These are phyloP conservation scores for Penicillium cosmopolitanum DNA, from an alignment of 495 filamentous ascomycete species.

Conservation along the genomic window DNA sequence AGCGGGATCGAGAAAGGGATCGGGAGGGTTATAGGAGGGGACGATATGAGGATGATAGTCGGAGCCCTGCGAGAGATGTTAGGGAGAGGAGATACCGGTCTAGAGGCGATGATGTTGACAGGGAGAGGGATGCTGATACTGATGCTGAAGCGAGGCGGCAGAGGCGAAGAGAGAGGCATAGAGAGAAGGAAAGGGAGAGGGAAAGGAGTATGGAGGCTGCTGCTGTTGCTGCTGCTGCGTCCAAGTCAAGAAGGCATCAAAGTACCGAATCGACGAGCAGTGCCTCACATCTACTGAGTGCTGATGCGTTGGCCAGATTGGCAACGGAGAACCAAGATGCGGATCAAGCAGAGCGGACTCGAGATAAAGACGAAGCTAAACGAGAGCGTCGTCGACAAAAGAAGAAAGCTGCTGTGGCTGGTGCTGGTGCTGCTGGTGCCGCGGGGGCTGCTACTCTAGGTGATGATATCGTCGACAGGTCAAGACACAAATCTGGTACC, in stretches of 20 bases:
- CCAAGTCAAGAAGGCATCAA: constrained; percentile 36
- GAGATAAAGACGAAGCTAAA: constrained; percentile 37
- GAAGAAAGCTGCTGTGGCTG: constrained; percentile 34
- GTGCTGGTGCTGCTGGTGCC: constrained; percentile 31
- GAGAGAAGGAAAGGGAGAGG: constrained; percentile 25
- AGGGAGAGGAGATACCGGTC: constrained; percentile 26
- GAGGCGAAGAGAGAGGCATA: constrained; percentile 16
- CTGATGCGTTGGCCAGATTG: constrained; percentile 63
- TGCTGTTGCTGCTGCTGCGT: constrained; percentile 14
- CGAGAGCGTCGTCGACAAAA: constrained; percentile 40
- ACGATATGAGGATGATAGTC: constrained; percentile 19
- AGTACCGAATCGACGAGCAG: constrained; percentile 47
- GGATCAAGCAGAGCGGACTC: constrained; percentile 14
- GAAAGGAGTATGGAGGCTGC: constrained; percentile 22
- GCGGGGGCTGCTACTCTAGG: constrained; percentile 25
- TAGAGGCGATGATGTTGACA: background rate
- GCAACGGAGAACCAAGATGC: constrained; percentile 57
- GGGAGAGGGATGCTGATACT: constrained; percentile 17
- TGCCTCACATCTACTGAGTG: constrained; percentile 43
- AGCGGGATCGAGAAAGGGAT: constrained; percentile 32
- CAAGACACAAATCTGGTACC: constrained; percentile 52
- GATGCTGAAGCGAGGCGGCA: constrained; percentile 23
- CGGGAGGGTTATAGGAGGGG: constrained; percentile 33
- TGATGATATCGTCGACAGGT: constrained; percentile 29
- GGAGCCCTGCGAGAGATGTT: constrained; percentile 28